A percentile compares a stretch with the other conserved stretches of the same genome.
Evolutionary conservation across 2,329 filamentous ascomycete species (phyloP).

Genomic region (Curvularia sp.): DNA sequence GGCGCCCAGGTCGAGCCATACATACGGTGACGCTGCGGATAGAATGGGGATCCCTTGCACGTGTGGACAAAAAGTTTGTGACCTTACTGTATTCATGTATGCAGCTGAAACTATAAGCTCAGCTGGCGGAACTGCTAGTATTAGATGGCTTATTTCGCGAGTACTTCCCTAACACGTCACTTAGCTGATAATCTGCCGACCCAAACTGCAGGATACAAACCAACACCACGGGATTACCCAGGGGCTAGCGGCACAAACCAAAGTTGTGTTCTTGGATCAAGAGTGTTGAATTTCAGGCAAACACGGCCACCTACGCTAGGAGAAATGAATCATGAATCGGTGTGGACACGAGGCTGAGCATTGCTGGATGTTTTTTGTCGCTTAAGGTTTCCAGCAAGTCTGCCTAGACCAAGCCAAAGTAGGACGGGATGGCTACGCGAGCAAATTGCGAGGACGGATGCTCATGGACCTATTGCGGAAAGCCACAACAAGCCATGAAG

Average conservation of each 20-base stretch:
- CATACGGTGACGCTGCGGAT: constrained; percentile 21
- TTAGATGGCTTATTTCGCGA: constrained; percentile 16
- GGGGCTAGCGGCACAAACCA: constrained; percentile 10
- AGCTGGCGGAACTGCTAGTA: constrained; percentile 30
- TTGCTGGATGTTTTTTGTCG: constrained; percentile 15
- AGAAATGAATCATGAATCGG: constrained; percentile 29
- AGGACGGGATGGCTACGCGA: not conserved
- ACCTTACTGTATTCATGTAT: constrained; percentile 26
- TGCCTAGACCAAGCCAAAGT: constrained; percentile 29
- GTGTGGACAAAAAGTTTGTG: constrained; percentile 29
- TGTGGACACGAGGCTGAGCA: constrained; percentile 24
- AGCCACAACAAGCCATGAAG: constrained; percentile 22
- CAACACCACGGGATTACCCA: not conserved
- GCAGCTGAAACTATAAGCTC: constrained; percentile 32
- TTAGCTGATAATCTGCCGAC: not conserved
- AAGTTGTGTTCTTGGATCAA: constrained; percentile 18
- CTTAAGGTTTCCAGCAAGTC: constrained; percentile 20
- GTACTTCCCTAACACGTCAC: constrained; percentile 4
- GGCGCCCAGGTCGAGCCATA: constrained; percentile 20
- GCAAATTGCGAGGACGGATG: constrained; percentile 15
- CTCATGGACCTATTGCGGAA: constrained; percentile 24
- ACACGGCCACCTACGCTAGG: constrained; percentile 43
- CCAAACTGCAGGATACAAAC: not conserved
- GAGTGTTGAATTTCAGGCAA: constrained; percentile 22
- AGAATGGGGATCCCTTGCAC: constrained; percentile 18